These are phyloP conservation scores for Ogataea thermomethanolica DNA, from an alignment of 805 yeast genomes.

Conservation along the genomic window DNA sequence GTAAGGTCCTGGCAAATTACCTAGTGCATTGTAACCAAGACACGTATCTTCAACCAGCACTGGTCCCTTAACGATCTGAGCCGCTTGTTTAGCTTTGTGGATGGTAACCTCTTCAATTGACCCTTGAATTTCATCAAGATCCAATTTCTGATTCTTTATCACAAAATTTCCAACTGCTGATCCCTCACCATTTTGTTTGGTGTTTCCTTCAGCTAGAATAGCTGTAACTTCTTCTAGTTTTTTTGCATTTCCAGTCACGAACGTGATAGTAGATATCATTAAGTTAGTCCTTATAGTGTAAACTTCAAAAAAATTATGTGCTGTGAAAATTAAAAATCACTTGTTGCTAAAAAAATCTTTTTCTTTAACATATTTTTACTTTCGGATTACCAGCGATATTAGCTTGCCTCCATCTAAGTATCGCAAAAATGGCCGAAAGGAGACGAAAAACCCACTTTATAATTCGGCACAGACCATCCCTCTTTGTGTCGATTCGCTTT, in stretches of 20 bases:
- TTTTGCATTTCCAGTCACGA: slow-evolving; percentile 76
- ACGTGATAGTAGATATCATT: slow-evolving; percentile 28
- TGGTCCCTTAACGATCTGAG: slow-evolving; percentile 61
- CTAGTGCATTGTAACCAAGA: slow-evolving; percentile 74
- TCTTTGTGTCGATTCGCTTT: slow-evolving; percentile 30
- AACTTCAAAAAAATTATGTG: too few relatives aligned
- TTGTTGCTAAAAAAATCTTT: slow-evolving; percentile 2
- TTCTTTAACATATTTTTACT: slow-evolving; percentile 31
- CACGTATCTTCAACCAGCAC: slow-evolving; percentile 96
- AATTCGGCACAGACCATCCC: slow-evolving; percentile 20
- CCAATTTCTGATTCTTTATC: slow-evolving; percentile 65
- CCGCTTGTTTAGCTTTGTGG: slow-evolving; percentile 76
- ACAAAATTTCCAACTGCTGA: slow-evolving; percentile 44
- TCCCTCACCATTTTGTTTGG: slow-evolving; percentile 26
- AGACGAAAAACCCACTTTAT: slow-evolving; percentile 31
- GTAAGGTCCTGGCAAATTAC: slow-evolving; percentile 84
- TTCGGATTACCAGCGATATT: slow-evolving; percentile 41
- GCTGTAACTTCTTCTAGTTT: slow-evolving; percentile 82
- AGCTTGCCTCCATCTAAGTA: slow-evolving; percentile 30
- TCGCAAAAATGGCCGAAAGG: slow-evolving; percentile 42
- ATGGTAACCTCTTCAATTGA: slow-evolving; percentile 74
- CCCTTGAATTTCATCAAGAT: slow-evolving; percentile 90
- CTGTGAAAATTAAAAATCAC: slow-evolving; percentile 1
- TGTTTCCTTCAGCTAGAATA: slow-evolving; percentile 49
- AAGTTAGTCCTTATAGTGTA: too few relatives aligned